Conservation (phyloP, 73 alveolate species). For the Symbiodinium natans region DNA sequence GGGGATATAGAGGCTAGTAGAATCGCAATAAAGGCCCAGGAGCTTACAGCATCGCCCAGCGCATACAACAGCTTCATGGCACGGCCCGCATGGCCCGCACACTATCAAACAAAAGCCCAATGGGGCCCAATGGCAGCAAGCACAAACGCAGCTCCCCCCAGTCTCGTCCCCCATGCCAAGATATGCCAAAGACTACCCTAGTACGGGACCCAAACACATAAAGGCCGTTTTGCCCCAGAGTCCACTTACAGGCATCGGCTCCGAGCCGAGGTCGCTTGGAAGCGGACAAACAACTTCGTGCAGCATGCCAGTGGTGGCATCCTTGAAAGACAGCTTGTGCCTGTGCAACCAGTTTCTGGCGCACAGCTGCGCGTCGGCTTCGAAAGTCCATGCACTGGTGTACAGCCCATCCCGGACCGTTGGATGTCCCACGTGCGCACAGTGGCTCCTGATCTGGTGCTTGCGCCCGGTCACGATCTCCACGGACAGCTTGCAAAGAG, state of each 20-base stretch:
- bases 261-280: constrained; percentile 26
- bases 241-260: no score
- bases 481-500: neutral
- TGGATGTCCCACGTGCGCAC: constrained; percentile 70
- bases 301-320: neutral
- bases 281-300: constrained; percentile 43
- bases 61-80: constrained; percentile 75
- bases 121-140: neutral
- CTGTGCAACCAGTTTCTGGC: constrained; percentile 91
- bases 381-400: constrained; percentile 34
- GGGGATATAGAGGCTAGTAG: neutral
- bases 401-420: constrained; percentile 54
- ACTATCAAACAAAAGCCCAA: neutral
- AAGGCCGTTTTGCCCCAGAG: no score
- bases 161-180: neutral
- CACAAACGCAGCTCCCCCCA: neutral
- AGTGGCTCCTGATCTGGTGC: constrained; percentile 70
- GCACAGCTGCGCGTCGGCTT: constrained; percentile 31
- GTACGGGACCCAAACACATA: no score
- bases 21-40: neutral
- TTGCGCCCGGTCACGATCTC: constrained; percentile 65
- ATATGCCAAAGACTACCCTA: no score
- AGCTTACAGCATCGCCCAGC: constrained; percentile 54
- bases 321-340: constrained; percentile 56
- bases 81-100: neutral